Percentiles rank a stretch among this genome's conserved stretches.
These are phyloP conservation scores for Gossypium davidsonii DNA, from an alignment of 441 rosid species.

Conservation along the genomic window DNA sequence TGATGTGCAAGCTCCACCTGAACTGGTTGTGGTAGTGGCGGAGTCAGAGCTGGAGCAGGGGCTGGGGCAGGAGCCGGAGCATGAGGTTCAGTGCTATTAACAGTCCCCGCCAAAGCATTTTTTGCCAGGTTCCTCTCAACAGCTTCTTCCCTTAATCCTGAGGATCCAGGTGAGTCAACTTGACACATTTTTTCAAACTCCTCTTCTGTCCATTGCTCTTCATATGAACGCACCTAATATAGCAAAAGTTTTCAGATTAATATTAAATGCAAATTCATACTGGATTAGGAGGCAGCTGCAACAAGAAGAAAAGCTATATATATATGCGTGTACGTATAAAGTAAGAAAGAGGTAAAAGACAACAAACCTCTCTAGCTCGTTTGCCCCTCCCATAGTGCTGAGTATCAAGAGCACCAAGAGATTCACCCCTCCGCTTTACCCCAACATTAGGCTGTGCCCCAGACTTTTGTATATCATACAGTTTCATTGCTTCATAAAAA, in stretches of 20 bases:
- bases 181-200: slow-evolving; percentile 92
- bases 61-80: slow-evolving; percentile 17
- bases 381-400: slow-evolving; percentile 88
- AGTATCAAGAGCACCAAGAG: slow-evolving; percentile 57
- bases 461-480: slow-evolving; percentile 52
- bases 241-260: slow-evolving; percentile 8
- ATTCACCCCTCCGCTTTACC: slow-evolving; percentile 53
- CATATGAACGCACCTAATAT: slow-evolving; percentile 78
- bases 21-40: slow-evolving; percentile 10
- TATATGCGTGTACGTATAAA: neutral
- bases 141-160: slow-evolving; percentile 52
- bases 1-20: slow-evolving; percentile 27
- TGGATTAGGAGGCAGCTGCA: neutral
- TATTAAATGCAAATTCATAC: neutral
- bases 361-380: slow-evolving; percentile 81
- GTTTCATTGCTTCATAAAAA: slow-evolving; percentile 62
- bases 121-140: slow-evolving; percentile 34
- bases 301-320: neutral
- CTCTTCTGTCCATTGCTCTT: slow-evolving; percentile 93
- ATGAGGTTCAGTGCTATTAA: slow-evolving; percentile 30
- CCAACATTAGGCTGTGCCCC: slow-evolving; percentile 40
- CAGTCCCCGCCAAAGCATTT: slow-evolving; percentile 25
- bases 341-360: slow-evolving; percentile 16
- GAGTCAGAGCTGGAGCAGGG: slow-evolving; percentile 17
- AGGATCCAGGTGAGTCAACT: slow-evolving; percentile 67